Base-by-base conservation (phyloP, 257 asterid genomes). In the Primulina tabacum region DNA sequence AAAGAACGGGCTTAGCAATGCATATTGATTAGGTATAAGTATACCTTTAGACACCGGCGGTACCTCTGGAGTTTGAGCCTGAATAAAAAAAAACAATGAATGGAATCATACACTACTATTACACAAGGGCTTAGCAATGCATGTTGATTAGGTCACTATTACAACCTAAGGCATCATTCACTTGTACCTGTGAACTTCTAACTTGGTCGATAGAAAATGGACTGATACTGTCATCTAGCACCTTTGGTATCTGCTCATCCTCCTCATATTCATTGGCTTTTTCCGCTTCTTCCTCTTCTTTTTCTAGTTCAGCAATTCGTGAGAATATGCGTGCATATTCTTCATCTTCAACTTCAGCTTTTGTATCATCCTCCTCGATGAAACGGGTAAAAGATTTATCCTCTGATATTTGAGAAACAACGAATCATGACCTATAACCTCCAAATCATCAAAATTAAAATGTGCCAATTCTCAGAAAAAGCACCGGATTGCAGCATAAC, bases 231-330 rank as follows among this genome's bases (percentile, higher is more conserved):
- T 32, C 65, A 72, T 52, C 78, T 8, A 59, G 74, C 63, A 67
- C 85, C 64, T 80, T 77, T 47, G 71, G 72, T 60, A 60, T 75
- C 75, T n/a, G 70, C 70, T 74, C 80, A 47, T 80, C 83, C 63
- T 73, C 84, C 70, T 74, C 77, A 73, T 65, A 62, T 52, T 72
- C 81, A 59, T 47, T 26, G 38, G 78, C 83, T 16, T 79, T 68
- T 78, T 81, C 94, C 78, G 89, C 90, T 79, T 82, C 95, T 77
- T 88, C 97, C 83, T 92, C 99, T 74, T 90, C 96, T 69, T 74
- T 88, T 79, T 93, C 97, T 58, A 90, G 92, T 76, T 88, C 89
- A 72, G 77, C 87, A 18, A 92, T 80, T 67, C 87, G 78, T 64
- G 88, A 59, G 20, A 81, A 69, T 68, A 92, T 84, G 30, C 81